Conservation (phyloP, 495 filamentous ascomycete species). For the Hypoxylon trugodes region DNA sequence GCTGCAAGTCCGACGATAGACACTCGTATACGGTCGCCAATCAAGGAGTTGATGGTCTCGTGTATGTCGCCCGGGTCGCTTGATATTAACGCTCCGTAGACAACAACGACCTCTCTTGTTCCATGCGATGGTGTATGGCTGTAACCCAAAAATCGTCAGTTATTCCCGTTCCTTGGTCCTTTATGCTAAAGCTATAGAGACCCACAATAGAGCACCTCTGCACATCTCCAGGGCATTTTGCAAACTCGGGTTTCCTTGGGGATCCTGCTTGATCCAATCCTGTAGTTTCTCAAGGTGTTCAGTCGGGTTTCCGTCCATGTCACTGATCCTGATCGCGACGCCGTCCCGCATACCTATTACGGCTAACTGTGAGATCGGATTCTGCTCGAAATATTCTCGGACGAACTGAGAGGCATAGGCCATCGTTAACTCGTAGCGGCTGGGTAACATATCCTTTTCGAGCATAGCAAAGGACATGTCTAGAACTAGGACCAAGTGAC, state of each 20-base stretch:
- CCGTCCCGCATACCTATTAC: conserved; percentile 93
- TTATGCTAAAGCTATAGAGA: conserved; percentile 37
- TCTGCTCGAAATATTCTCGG: conserved; percentile 96
- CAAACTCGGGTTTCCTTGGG: conserved; percentile 86
- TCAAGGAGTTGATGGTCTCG: conserved; percentile 79
- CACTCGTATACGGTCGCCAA: conserved; percentile 83
- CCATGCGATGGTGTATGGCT: conserved; percentile 92
- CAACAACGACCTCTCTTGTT: conserved; percentile 88
- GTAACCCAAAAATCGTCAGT: conserved; percentile 28
- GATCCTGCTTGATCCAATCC: conserved; percentile 77
- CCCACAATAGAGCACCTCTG: conserved; percentile 82
- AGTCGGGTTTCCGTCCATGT: conserved; percentile 88
- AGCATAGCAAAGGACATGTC: conserved; percentile 93
- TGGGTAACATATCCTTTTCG: conserved; percentile 93
- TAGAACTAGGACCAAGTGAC: conserved; percentile 89
- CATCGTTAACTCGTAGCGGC: conserved; percentile 80
- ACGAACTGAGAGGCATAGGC: conserved; percentile 89
- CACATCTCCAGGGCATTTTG: conserved; percentile 98
- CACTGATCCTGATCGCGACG: conserved; percentile 81
- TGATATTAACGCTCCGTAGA: conserved; percentile 89
- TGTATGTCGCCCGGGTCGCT: conserved; percentile 96
- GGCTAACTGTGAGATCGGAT: conserved; percentile 95
- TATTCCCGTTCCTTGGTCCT: conserved; percentile 5
- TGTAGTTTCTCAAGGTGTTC: conserved; percentile 83
- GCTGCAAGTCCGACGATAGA: conserved; percentile 89